A percentile compares a stretch with the other conserved stretches of the same genome.
Conservation (phyloP, 2,329 filamentous ascomycete genomes). For the Chrysoporthe puriensis region DNA sequence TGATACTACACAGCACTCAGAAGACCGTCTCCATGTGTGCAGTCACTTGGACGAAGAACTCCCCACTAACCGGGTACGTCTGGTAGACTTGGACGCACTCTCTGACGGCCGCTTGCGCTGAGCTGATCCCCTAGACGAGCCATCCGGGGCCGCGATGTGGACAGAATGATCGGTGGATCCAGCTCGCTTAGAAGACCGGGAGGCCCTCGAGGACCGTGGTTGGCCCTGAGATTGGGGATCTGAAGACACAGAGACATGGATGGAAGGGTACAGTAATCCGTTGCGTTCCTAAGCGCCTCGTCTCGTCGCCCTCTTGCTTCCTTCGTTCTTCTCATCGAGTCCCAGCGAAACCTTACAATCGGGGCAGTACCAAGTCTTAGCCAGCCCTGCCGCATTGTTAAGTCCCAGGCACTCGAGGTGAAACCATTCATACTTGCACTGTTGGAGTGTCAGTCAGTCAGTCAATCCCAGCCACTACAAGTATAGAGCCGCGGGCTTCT, state of each 20-base stretch:
- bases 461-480: not conserved
- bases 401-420: conserved; percentile 78
- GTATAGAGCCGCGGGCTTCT: not conserved
- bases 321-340: conserved; percentile 66
- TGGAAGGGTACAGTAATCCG: conserved; percentile 3
- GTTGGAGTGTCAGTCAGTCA: conserved; percentile 37
- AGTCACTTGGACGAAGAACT: not conserved
- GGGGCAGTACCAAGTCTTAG: conserved; percentile 84
- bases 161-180: not conserved
- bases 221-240: not conserved
- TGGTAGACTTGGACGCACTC: not conserved
- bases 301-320: conserved; percentile 55
- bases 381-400: conserved; percentile 67
- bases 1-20: not conserved
- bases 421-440: conserved; percentile 85
- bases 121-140: not conserved
- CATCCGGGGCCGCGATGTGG: not conserved
- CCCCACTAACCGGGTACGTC: not conserved
- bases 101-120: not conserved
- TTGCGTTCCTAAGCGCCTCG: conserved; percentile 43
- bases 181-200: not conserved
- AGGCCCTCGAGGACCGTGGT: not conserved
- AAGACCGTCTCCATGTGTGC: not conserved
- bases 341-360: conserved; percentile 69
- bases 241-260: not conserved